phyloP scores from a whole-genome alignment of 148 eudicot genomes.

The Vaccinium vitisidaea region DNA sequence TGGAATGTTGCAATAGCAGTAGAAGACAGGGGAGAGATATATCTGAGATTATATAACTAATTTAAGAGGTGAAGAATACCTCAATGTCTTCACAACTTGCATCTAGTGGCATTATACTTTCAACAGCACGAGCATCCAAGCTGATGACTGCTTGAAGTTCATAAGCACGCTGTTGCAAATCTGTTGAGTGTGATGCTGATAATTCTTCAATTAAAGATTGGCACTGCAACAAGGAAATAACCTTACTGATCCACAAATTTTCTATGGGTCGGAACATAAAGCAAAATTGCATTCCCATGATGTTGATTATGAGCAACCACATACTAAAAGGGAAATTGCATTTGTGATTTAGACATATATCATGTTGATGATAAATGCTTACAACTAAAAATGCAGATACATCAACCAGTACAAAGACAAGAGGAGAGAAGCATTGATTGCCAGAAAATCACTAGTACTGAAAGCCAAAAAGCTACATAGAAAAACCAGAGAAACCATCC shows the following conservation, averaged over 20 bases:
- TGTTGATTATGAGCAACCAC: background rate
- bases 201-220: conserved; percentile 87
- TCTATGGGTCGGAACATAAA: background rate
- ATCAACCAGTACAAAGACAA: background rate
- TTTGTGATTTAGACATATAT: background rate
- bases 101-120: conserved; percentile 75
- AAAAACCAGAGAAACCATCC: background rate
- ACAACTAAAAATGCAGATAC: background rate
- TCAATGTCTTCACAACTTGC: conserved; percentile 95
- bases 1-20: background rate
- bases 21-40: background rate
- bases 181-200: conserved; percentile 92
- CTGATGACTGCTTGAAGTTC: conserved; percentile 76
- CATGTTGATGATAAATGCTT: background rate
- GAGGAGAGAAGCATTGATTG: background rate
- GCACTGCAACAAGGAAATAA: conserved; percentile 57
- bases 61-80: conserved; percentile 38
- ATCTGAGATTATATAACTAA: background rate
- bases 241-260: conserved; percentile 4
- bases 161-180: conserved; percentile 98
- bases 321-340: background rate
- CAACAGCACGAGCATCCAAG: conserved; percentile 65
- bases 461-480: background rate
- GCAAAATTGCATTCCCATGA: background rate
- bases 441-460: background rate